phyloP scores from a whole-genome alignment of 495 filamentous ascomycete genomes.

The Xylaria sp. region DNA sequence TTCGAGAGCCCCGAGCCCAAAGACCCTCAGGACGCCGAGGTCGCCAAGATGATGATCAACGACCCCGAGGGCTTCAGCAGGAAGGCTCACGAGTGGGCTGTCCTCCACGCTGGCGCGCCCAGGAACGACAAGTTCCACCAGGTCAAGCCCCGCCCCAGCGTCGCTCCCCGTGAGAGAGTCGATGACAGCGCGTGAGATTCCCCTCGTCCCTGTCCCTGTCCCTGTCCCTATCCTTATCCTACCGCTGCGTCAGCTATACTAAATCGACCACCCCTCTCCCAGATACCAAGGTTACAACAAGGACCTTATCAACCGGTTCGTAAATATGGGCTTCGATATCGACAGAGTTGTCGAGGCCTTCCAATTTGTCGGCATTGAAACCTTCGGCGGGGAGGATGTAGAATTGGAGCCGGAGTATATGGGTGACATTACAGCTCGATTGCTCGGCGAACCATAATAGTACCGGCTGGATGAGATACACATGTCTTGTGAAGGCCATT shows the following conservation, averaged over 20 bases:
- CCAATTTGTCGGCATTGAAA: conserved; percentile 79
- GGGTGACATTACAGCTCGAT: conserved; percentile 84
- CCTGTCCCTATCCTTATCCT: neutral
- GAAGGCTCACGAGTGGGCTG: conserved; percentile 89
- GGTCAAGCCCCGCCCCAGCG: conserved; percentile 26
- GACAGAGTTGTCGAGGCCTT: conserved; percentile 86
- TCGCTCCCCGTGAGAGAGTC: conserved; percentile 30
- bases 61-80: conserved; percentile 79
- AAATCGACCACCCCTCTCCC: neutral
- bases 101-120: conserved; percentile 82
- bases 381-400: conserved; percentile 77
- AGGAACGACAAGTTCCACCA: conserved; percentile 45
- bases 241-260: neutral
- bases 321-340: conserved; percentile 93
- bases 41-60: conserved; percentile 87
- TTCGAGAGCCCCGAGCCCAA: conserved; percentile 94
- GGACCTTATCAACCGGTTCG: conserved; percentile 85
- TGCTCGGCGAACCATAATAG: conserved; percentile 71
- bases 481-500: neutral
- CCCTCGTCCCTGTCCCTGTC: neutral
- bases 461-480: neutral
- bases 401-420: conserved; percentile 85
- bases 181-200: conserved; percentile 48
- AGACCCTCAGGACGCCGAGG: conserved; percentile 96
- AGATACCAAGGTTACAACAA: conserved; percentile 93